phyloP scores from a whole-genome alignment of 352 stramenopile genomes.

The Phytophthora fragariae region DNA sequence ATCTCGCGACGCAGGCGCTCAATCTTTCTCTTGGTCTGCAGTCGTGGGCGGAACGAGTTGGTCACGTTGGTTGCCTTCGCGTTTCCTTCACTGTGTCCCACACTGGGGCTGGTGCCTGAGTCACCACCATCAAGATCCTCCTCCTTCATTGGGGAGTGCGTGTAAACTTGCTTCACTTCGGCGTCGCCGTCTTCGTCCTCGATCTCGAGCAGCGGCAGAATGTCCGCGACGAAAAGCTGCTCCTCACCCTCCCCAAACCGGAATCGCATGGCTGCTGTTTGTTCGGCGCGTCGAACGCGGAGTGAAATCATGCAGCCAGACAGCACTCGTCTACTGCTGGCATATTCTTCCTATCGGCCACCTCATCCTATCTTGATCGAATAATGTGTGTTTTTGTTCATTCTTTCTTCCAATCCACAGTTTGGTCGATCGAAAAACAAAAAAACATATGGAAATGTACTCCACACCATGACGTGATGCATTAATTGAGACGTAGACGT shows the following conservation, averaged over 20 bases:
- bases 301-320: constrained; percentile 6
- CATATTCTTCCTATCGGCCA: background rate
- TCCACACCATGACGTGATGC: background rate
- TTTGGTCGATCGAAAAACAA: background rate
- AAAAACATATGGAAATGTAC: background rate
- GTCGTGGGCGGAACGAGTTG: background rate
- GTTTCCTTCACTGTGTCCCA: constrained; percentile 3
- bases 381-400: no score
- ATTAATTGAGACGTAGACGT: background rate
- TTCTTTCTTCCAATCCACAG: background rate
- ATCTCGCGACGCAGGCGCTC: constrained; percentile 23
- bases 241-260: constrained; percentile 28
- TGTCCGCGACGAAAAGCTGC: constrained; percentile 24
- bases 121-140: background rate
- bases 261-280: constrained; percentile 24
- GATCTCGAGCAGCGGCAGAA: constrained; percentile 23
- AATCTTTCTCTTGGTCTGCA: constrained; percentile 12
- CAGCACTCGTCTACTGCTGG: no score
- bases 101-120: constrained; percentile 1
- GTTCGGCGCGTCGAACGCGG: background rate
- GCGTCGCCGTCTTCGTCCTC: constrained; percentile 9
- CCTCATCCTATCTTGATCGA: background rate
- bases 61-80: background rate
- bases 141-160: background rate
- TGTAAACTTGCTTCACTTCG: background rate